Base-by-base conservation (phyloP, 2,329 filamentous ascomycete genomes). In the Penicillium sp. region DNA sequence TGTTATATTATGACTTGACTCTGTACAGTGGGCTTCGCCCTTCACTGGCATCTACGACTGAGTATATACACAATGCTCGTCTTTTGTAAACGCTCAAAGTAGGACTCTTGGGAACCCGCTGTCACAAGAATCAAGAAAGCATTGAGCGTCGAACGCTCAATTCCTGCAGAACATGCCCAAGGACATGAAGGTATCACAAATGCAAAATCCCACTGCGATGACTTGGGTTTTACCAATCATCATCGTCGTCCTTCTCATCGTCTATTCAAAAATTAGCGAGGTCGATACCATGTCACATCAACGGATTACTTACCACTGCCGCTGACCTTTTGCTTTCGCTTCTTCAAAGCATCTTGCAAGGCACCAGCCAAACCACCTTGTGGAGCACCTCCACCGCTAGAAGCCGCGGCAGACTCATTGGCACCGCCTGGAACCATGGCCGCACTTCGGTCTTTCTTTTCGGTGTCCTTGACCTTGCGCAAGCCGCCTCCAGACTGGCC, bases 251-350 rank as follows among this genome's bases (percentile, higher is more conserved):
- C 41, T 66, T 67, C 42, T 70, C 67, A 36, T 70, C 67, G 56
- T 70, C 67, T 70, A 39, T n/a, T n/a, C 30, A 37, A 23, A 32
- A n/a, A 54, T 60, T 59, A 62, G 54, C 39, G 20, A 35, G 8
- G 3, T n/a, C 9, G n/a, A 9, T 17, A 6, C 26, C 12, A 6
- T 25, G 20, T 10, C 13, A 14, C 13, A 14, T 11, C 22, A 16
- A n/a, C 7, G 7, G 9, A 4, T 30, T 10, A 82, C 85, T 79
- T 79, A 95, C 90, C 90, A 73, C 86, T 94, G 62, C 85, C 83
- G 68, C 85, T 86, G 61, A 95, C 90, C 73, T 94, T 95, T 65
- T 87, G 80, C 72, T 95, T 95, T 64, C 90, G 76, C 68, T 85
- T 84, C 58, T 82, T 79, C 54, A 89, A 66, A 40, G 83, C 84